Evolutionary conservation across 139 green algal species (phyloP), one percentile per base, ranked within the genome.

Genomic region (Mesostigma viride): DNA sequence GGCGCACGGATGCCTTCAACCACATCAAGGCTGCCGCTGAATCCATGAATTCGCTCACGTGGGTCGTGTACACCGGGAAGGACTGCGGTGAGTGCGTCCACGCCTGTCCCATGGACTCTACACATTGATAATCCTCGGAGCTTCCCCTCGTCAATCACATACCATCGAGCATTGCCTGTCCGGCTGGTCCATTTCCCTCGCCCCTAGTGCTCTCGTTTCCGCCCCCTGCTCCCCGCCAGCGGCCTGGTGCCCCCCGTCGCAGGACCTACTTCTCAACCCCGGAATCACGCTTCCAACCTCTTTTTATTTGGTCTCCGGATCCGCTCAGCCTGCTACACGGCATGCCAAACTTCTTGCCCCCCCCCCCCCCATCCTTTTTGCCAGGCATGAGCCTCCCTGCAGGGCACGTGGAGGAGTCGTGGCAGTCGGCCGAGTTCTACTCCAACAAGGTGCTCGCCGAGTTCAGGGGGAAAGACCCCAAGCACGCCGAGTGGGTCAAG

Each of bases 371-470:
- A 32, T 64, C 59, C 32, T 45, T 45, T 1, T 65, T n/a, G 27
- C 33, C n/a, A 79, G 71, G 72, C n/a, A 81, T 96, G 69, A 75
- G 58, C 14, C 58, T 79, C 14, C 90, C 90, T 2, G 61, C 75
- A 0, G 77, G 86, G 75, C 84, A 90, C 34, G 85, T 96, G 8
- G 72, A 83, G 2, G 88, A 96, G 35, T 68, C 34, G 30, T 90
- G 78, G 85, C 77, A 87, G 20, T 68, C 73, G 14, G 86, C 90
- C 1, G 87, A 96, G 68, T 96, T 96, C 66, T 96, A 81, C 45
- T 72, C 84, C 31, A 96, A 94, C 77, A 96, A 96, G 76, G 66
- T 91, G 14, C 75, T 96, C 5, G 83, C 86, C 71, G 81, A 90
- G 71, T 79, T 83, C 66, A 72, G 72, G 1, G 67, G 62, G 62